These are phyloP conservation scores for Kockovaella imperatae DNA, from an alignment of 768 basidiomycete species.

Conservation along the genomic window DNA sequence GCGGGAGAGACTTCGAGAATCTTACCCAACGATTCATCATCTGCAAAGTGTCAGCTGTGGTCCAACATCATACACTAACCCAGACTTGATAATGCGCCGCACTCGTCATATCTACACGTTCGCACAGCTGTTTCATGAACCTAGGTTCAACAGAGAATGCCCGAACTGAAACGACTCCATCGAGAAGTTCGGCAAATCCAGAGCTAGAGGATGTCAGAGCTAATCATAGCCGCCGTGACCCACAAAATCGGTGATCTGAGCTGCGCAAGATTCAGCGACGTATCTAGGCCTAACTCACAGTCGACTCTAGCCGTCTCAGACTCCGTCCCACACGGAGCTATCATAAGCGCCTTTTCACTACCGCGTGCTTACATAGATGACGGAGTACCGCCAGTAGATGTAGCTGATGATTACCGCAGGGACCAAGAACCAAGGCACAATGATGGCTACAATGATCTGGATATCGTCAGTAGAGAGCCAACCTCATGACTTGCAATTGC, in stretches of 20 bases:
- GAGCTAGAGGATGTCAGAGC: constrained; percentile 9
- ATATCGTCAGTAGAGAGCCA: not conserved
- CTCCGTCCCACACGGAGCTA: constrained; percentile 65
- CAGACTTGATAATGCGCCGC: constrained; percentile 70
- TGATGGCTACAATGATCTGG: constrained; percentile 43
- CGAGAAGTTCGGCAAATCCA: constrained; percentile 52
- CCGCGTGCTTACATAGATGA: constrained; percentile 42
- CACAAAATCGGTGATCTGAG: constrained; percentile 33
- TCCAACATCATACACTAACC: constrained; percentile 28
- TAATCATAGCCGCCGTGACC: not conserved
- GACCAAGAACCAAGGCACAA: constrained; percentile 76
- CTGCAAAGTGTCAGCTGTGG: not conserved
- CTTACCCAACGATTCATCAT: constrained; percentile 41
- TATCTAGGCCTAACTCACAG: constrained; percentile 51
- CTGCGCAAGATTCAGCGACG: constrained; percentile 28
- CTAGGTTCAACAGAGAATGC: constrained; percentile 75
- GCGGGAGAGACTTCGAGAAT: not conserved
- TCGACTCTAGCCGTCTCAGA: constrained; percentile 82
- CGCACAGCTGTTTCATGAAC: constrained; percentile 68
- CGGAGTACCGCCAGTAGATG: constrained; percentile 61
- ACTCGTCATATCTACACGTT: constrained; percentile 49
- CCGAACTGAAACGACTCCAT: constrained; percentile 85
- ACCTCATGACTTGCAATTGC: constrained; percentile 55
- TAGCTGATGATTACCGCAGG: constrained; percentile 67
- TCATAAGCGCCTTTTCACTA: not conserved